Conservation (phyloP, 2,329 filamentous ascomycete species). For the Phaeosphaeriaceae sp. region DNA sequence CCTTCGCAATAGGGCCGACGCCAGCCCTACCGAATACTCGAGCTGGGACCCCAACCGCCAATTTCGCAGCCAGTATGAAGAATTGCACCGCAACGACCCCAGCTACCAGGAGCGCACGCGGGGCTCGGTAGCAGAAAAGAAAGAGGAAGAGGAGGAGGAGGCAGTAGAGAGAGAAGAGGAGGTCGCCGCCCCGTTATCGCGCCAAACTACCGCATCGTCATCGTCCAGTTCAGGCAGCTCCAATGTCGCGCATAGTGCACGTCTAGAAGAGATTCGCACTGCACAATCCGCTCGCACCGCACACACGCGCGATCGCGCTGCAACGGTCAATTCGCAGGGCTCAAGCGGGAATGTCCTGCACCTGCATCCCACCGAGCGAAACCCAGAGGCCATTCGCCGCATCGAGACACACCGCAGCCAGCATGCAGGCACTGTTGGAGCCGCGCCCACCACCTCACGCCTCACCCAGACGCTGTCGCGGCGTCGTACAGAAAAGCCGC, state of each 20-base stretch:
- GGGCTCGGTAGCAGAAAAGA: slow-evolving; percentile 8
- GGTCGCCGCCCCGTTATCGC: slow-evolving; percentile 29
- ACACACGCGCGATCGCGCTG: slow-evolving; percentile 18
- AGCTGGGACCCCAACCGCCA: slow-evolving; percentile 39
- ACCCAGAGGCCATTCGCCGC: slow-evolving; percentile 74
- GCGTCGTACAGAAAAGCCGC: slow-evolving; percentile 55
- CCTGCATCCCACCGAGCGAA: slow-evolving; percentile 61
- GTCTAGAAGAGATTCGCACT: slow-evolving; percentile 42
- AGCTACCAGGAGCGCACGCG: slow-evolving; percentile 16
- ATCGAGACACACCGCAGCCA: slow-evolving; percentile 77
- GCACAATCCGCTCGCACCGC: slow-evolving; percentile 19
- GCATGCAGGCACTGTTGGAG: slow-evolving; percentile 74
- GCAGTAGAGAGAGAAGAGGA: slow-evolving; percentile 21
- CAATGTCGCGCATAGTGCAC: slow-evolving; percentile 16
- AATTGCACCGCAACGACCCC: slow-evolving; percentile 28
- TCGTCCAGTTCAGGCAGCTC: slow-evolving; percentile 25
- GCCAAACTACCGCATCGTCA: slow-evolving; percentile 30
- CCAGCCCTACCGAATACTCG: slow-evolving; percentile 33
- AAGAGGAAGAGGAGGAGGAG: slow-evolving; percentile 15
- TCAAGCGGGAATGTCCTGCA: slow-evolving; percentile 30
- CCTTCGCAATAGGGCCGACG: slow-evolving; percentile 38
- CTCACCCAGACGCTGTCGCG: slow-evolving; percentile 50
- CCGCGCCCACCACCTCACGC: slow-evolving; percentile 49
- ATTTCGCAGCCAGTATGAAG: slow-evolving; percentile 34
- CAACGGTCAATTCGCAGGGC: slow-evolving; percentile 27